Percentiles rank a stretch among this genome's conserved stretches.
Conservation (phyloP, 2,329 filamentous ascomycete species). For the Madurella mycetomatis region DNA sequence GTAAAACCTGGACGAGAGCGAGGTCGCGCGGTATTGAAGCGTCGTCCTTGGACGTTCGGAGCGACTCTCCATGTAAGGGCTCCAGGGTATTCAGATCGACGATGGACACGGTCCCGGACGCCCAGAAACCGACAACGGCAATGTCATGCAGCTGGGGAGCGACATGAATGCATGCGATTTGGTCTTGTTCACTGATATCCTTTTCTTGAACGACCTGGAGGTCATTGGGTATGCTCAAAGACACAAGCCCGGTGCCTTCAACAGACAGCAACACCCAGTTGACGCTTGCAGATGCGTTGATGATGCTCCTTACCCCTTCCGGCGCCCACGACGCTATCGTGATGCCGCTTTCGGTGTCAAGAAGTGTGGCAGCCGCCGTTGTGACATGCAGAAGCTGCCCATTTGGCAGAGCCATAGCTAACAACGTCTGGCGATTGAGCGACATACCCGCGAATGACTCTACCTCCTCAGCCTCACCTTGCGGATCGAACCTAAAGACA, state of each 20-base stretch:
- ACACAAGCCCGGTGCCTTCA: conserved; percentile 67
- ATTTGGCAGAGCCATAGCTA: conserved; percentile 61
- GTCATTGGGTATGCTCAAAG: conserved; percentile 58
- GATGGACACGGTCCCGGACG: conserved; percentile 72
- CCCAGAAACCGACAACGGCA: conserved; percentile 84
- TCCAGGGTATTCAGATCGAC: conserved; percentile 64
- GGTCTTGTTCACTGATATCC: conserved; percentile 60
- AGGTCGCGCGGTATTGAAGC: conserved; percentile 80
- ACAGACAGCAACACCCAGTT: conserved; percentile 68
- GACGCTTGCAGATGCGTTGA: conserved; percentile 70
- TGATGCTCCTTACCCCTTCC: conserved; percentile 56
- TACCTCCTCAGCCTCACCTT: conserved; percentile 81
- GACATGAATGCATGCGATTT: conserved; percentile 81
- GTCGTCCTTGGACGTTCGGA: conserved; percentile 58
- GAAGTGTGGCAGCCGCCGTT: conserved; percentile 54
- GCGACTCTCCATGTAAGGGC: conserved; percentile 55
- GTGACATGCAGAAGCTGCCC: conserved; percentile 74
- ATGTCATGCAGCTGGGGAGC: conserved; percentile 58
- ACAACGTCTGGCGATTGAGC: conserved; percentile 66
- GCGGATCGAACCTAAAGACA: conserved; percentile 68
- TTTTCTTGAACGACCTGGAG: conserved; percentile 56
- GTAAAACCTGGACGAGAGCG: conserved; percentile 72
- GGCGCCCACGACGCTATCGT: conserved; percentile 56
- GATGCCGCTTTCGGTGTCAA: conserved; percentile 55
- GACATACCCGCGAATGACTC: conserved; percentile 68